phyloP scores from a whole-genome alignment of 2,329 filamentous ascomycete genomes.

The Daldinia sp. region DNA sequence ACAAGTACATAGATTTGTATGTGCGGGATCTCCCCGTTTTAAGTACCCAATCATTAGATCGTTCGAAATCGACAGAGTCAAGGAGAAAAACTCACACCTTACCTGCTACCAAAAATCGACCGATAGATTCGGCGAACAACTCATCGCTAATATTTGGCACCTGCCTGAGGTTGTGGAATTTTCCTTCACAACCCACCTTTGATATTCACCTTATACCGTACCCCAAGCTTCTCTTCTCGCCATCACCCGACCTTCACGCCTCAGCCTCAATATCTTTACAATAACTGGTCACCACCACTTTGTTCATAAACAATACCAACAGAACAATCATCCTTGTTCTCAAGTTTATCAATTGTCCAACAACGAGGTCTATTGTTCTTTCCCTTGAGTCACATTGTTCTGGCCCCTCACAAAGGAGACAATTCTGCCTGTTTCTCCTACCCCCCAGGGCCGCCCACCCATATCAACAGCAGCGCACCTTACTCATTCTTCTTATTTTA shows the following conservation, averaged over 20 bases:
- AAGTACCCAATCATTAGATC: not conserved
- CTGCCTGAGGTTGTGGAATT: not conserved
- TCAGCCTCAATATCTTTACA: slow-evolving; percentile 4
- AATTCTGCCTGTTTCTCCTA: slow-evolving; percentile 45
- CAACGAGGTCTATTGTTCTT: slow-evolving; percentile 41
- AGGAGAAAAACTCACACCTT: slow-evolving; percentile 3
- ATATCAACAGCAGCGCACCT: slow-evolving; percentile 26
- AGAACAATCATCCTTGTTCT: slow-evolving; percentile 21
- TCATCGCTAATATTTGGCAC: not conserved
- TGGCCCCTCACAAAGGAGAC: slow-evolving; percentile 42
- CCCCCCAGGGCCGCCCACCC: slow-evolving; percentile 33
- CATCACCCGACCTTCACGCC: not conserved
- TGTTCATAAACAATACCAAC: slow-evolving; percentile 16
- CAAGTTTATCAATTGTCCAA: slow-evolving; percentile 40
- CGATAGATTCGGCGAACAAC: slow-evolving; percentile 17
- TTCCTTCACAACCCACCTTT: not conserved
- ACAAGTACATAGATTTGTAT: slow-evolving; percentile 7
- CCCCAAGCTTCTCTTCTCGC: slow-evolving; percentile 14
- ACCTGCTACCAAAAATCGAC: not conserved
- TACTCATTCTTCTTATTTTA: slow-evolving; percentile 31
- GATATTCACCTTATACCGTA: slow-evolving; percentile 13
- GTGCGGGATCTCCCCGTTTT: not conserved
- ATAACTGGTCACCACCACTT: slow-evolving; percentile 18
- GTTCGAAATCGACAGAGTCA: slow-evolving; percentile 8
- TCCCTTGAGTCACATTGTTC: slow-evolving; percentile 32